Evolutionary conservation across 805 yeast genomes (phyloP), one percentile per base, ranked within the genome.

Genomic region (Wickerhamiella kurtzmanii): DNA sequence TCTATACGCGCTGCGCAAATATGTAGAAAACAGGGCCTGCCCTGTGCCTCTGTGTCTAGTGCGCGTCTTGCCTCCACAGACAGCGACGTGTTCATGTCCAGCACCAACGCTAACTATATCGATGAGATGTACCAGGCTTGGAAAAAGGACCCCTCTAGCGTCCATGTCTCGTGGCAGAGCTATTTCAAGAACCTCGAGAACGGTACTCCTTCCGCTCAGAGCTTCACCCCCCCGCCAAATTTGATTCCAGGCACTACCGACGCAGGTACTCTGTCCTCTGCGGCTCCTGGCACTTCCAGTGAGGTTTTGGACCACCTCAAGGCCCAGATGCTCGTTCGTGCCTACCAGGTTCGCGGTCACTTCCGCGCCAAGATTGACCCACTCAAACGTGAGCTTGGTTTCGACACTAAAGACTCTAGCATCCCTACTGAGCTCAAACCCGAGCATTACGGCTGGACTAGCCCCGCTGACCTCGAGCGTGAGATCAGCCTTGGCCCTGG

Each of bases 341-440:
- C 98, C 25, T 92, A 88, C 70, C 98, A 92, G 72, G 98, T 92
- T 45, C 80, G 97, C 68, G 99, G 98, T 56, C 99, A 92, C 67
- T 82, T 80, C 66, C 85, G 84, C 71, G 96, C 97, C 41, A 81
- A 79, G 58, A 80, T 87, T 52, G 99, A 92, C 67, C 99, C 99
- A n/a, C 72, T 92, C 61, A 89, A 82, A 35, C 82, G 89, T 60
- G 77, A 88, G 17, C 84, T 79, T 62, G 96, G 92, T 57, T 83
- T 77, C 60, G 76, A 76, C 11, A 55, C 55, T 37, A 48, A 57
- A 47, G 53, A 47, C 37, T 60, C 67, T 50, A 53, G 62, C 11
- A 52, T 51, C 50, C 96, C 98, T 53, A 79, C 74, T 61, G 98
- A 92, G 69, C 74, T 92, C 63, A 85, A 95, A 43, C 71, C 87